Percentiles rank a stretch among this genome's conserved stretches.
These are phyloP conservation scores for Panaeolus papilionaceus DNA, from an alignment of 768 basidiomycete species.

Conservation along the genomic window DNA sequence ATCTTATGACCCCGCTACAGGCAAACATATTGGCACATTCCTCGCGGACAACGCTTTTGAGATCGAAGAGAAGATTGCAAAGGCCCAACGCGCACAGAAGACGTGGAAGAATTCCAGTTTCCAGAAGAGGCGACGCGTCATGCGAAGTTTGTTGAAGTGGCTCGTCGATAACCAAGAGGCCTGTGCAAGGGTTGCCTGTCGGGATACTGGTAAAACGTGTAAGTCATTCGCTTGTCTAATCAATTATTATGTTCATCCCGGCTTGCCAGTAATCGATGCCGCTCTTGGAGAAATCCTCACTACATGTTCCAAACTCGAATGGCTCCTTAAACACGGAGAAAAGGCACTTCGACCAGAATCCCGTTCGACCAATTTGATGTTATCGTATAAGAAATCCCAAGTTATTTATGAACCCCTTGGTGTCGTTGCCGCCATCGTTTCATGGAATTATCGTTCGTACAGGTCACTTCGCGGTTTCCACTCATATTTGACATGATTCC, in stretches of 20 bases:
- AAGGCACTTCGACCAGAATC: constrained; percentile 73
- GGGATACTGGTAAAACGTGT: constrained; percentile 97
- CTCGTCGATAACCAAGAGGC: constrained; percentile 88
- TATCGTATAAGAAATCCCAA: constrained; percentile 78
- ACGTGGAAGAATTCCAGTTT: constrained; percentile 81
- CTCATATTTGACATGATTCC: constrained; percentile 8
- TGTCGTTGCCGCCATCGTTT: constrained; percentile 91
- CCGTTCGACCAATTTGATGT: constrained; percentile 68
- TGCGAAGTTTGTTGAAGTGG: constrained; percentile 91
- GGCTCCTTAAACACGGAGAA: constrained; percentile 89
- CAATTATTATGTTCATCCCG: constrained; percentile 9
- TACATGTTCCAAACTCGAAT: constrained; percentile 95
- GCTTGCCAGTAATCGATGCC: constrained; percentile 81
- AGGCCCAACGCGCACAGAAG: constrained; percentile 70
- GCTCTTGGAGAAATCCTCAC: constrained; percentile 93
- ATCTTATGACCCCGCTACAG: constrained; percentile 90
- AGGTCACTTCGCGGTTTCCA: constrained; percentile 23
- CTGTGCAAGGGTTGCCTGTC: constrained; percentile 86
- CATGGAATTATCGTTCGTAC: constrained; percentile 87
- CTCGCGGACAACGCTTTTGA: constrained; percentile 77
- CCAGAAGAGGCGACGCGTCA: constrained; percentile 77
- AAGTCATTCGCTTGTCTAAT: constrained; percentile 36
- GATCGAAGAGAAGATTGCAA: constrained; percentile 74
- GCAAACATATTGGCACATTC: constrained; percentile 78
- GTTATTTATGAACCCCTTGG: constrained; percentile 92